Evolutionary conservation across 75 land plant species (phyloP).

Genomic region (Isoetes taiwanensis): DNA sequence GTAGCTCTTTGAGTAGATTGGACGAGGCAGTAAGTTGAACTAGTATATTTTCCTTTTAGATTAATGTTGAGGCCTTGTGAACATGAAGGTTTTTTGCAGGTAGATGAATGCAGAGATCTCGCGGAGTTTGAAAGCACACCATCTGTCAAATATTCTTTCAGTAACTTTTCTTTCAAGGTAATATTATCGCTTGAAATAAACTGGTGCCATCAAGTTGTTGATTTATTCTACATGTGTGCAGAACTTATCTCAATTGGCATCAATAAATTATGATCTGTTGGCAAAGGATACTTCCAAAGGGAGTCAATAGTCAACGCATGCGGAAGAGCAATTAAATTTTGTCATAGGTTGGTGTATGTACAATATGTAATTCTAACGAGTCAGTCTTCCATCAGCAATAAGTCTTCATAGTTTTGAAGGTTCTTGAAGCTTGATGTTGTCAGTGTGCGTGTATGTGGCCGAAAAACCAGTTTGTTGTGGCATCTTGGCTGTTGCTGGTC

Average conservation of each 20-base stretch:
- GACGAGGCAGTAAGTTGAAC: slow-evolving; percentile 57
- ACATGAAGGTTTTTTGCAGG: slow-evolving; percentile 6
- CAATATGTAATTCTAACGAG: too few species aligned
- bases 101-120: slow-evolving; percentile 33
- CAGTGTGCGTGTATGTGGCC: too few species aligned
- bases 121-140: slow-evolving; percentile 48
- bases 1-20: slow-evolving; percentile 51
- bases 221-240: slow-evolving; percentile 1
- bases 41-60: background rate
- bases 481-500: too few species aligned
- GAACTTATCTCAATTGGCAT: slow-evolving; percentile 24
- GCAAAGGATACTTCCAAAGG: too few species aligned
- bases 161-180: slow-evolving; percentile 88
- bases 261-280: slow-evolving; percentile 30
- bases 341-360: too few species aligned
- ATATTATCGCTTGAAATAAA: background rate
- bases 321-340: too few species aligned
- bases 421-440: too few species aligned
- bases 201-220: background rate
- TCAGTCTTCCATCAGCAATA: too few species aligned
- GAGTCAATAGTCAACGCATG: too few species aligned
- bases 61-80: background rate
- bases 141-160: slow-evolving; percentile 37
- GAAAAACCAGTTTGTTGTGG: too few species aligned
- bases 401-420: too few species aligned